A percentile compares a stretch with the other conserved stretches of the same genome.
Conservation (phyloP, 2,329 filamentous ascomycete genomes). For the Hysterium pulicare region DNA sequence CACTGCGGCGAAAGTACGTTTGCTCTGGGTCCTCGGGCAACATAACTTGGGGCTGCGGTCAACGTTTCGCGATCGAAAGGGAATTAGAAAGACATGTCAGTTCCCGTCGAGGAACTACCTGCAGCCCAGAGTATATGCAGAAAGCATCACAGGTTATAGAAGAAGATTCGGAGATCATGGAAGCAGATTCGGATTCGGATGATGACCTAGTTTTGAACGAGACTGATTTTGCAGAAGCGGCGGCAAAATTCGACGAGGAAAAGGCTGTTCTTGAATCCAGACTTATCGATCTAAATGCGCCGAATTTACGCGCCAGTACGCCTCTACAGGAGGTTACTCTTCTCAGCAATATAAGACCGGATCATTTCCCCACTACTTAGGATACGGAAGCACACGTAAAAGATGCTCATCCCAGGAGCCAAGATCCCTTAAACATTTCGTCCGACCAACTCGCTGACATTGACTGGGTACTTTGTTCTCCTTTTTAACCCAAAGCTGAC, state of each 20-base stretch:
- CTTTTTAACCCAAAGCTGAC: too few relatives aligned
- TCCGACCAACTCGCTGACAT: too few relatives aligned
- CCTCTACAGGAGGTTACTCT: conserved; percentile 44
- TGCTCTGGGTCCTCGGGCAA: not conserved
- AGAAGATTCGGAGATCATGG: conserved; percentile 10
- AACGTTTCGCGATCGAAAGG: not conserved
- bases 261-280: conserved; percentile 44
- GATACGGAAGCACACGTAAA: conserved; percentile 17
- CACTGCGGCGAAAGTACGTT: not conserved
- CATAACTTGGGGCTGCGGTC: not conserved
- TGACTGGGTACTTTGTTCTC: too few relatives aligned
- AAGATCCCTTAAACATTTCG: too few relatives aligned
- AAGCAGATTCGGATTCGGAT: conserved; percentile 40
- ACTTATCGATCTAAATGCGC: conserved; percentile 41
- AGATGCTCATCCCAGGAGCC: too few relatives aligned
- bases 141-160: too few relatives aligned
- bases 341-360: conserved; percentile 36
- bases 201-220: conserved; percentile 47
- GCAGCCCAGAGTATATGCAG: not conserved
- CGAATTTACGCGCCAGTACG: conserved; percentile 41
- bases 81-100: not conserved
- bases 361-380: conserved; percentile 22
- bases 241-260: conserved; percentile 46
- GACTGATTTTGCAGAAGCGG: conserved; percentile 43
- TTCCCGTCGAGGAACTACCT: not conserved